Evolutionary conservation across 768 basidiomycete species (phyloP).

Genomic region (Chalciporus sphaerocephalus): DNA sequence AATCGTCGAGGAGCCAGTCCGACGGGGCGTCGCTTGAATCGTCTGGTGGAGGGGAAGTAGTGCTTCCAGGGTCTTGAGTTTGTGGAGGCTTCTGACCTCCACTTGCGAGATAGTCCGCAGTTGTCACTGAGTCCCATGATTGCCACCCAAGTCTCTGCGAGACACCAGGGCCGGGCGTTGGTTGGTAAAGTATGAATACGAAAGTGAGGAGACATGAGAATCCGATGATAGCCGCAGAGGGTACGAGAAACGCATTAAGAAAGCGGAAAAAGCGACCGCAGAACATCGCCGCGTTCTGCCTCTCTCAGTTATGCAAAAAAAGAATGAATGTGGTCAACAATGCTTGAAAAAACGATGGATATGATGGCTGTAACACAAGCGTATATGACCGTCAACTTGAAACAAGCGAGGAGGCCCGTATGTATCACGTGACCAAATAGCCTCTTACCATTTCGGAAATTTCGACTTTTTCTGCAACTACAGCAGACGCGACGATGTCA

Average conservation of each 20-base stretch:
- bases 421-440: neutral
- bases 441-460: neutral
- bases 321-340: slow-evolving; percentile 9
- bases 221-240: slow-evolving; percentile 54
- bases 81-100: neutral
- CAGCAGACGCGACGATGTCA: slow-evolving; percentile 26
- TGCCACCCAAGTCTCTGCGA: slow-evolving; percentile 84
- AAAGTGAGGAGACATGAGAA: slow-evolving; percentile 74
- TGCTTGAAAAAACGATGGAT: neutral
- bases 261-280: slow-evolving; percentile 46
- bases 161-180: slow-evolving; percentile 64
- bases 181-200: slow-evolving; percentile 79
- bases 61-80: slow-evolving; percentile 7
- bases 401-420: neutral
- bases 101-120: slow-evolving; percentile 13
- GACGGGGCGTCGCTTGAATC: slow-evolving; percentile 8
- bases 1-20: slow-evolving; percentile 12
- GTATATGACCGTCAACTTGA: no score
- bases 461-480: slow-evolving; percentile 1
- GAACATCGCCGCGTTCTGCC: slow-evolving; percentile 37
- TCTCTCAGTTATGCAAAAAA: neutral
- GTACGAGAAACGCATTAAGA: slow-evolving; percentile 51
- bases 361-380: neutral
- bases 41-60: slow-evolving; percentile 3
- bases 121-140: slow-evolving; percentile 67